These are phyloP conservation scores for Cutaneotrichosporon curvatum DNA, from an alignment of 1,284 basidiomycete genomes.

Conservation along the genomic window DNA sequence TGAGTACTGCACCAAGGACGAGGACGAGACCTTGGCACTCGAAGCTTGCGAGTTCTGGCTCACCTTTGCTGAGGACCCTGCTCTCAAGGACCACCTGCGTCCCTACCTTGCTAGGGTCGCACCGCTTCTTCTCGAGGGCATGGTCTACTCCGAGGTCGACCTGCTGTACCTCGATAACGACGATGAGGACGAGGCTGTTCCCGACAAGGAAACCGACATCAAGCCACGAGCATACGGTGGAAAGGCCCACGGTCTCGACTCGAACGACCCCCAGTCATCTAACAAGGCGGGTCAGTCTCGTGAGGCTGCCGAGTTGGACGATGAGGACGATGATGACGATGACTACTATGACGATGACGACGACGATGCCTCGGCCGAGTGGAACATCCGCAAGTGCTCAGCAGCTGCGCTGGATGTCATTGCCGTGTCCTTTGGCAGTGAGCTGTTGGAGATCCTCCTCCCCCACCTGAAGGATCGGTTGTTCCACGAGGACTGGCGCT, in stretches of 20 bases:
- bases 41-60: constrained; percentile 99
- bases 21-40: constrained; percentile 86
- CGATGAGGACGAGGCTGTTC: constrained; percentile 71
- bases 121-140: constrained; percentile 89
- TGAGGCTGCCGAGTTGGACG: constrained; percentile 47
- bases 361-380: constrained; percentile 95
- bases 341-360: constrained; percentile 88
- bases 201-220: constrained; percentile 90
- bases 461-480: constrained; percentile 88
- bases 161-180: constrained; percentile 93
- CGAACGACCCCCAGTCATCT: constrained; percentile 32
- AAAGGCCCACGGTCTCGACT: constrained; percentile 72
- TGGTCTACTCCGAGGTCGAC: constrained; percentile 95
- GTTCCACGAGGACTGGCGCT: constrained; percentile 88
- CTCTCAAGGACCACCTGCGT: constrained; percentile 72
- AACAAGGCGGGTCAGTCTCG: constrained; percentile 26
- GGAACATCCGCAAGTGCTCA: constrained; percentile 97
- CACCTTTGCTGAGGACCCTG: constrained; percentile 92
- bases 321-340: constrained; percentile 75
- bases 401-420: constrained; percentile 96
- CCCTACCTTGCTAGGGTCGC: constrained; percentile 82
- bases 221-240: constrained; percentile 82
- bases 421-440: constrained; percentile 81
- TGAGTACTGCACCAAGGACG: constrained; percentile 95
- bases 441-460: constrained; percentile 80